Base-by-base conservation (phyloP, 331 rosid genomes). In the Stylosanthes scabra region DNA sequence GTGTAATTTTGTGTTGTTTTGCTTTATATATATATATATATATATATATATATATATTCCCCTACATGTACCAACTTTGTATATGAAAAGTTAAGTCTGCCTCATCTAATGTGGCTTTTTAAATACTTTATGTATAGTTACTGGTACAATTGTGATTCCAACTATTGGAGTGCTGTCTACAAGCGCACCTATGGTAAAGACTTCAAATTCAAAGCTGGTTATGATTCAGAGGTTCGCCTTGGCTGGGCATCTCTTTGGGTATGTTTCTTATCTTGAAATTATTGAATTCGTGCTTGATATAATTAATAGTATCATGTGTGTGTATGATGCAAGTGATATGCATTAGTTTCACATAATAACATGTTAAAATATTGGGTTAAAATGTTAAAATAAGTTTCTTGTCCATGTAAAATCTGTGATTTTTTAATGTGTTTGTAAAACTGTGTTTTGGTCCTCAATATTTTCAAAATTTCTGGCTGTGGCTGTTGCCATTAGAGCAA, bases 181-280 rank as follows among this genome's bases (percentile, higher is more conserved):
- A 95, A 95, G 91, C 96, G 86, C 66, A 86, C 90, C 44, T 86
- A 88, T 66, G 97, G 88, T 40, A 83, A 86, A 77, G 97, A 95
- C 84, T 87, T 90, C 75, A 95, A 95, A 81, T 87, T 95, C 63
- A 95, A 95, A 90, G 91, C 96, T 74, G 99, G 99, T 71, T 95
- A 95, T 49, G 99, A 95, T 82, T 84, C 99, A 9, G 96, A 87
- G 83, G 97, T 86, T 73, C 93, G 90, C 81, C 96, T 95, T 77
- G 90, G 97, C 71, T 95, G 99, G 99, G 97, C 99, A 42, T 95
- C 99, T 84, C 93, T 95, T 27, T 95, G 99, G 99, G 99, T 91
- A 91, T 79, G 96, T 83, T 8, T 66, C 75, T 68, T 58, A 37
- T 62, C 63, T 68, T 63, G 54, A 72, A 49, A 20, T 71, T 49